These are phyloP conservation scores for Singerocomus rubriflavus DNA, from an alignment of 1,284 basidiomycete species.

Conservation along the genomic window DNA sequence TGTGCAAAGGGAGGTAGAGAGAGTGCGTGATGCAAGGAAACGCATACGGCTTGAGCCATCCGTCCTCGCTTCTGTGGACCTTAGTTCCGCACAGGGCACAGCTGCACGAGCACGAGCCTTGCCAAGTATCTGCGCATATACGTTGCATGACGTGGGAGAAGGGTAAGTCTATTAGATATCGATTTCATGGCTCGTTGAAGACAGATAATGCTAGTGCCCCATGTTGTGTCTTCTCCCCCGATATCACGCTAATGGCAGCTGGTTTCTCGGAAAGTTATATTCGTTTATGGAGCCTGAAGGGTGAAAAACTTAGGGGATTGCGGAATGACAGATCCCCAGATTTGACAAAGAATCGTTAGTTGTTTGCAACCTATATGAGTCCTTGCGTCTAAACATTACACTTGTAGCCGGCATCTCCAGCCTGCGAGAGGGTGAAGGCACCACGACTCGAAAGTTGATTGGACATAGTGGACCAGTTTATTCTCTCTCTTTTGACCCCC, in stretches of 20 bases:
- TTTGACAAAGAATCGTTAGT: conserved; percentile 67
- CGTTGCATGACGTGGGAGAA: conserved; percentile 87
- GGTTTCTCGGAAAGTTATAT: conserved; percentile 97
- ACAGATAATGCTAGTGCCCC: conserved; percentile 59
- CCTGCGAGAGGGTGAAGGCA: conserved; percentile 74
- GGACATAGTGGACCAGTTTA: conserved; percentile 98
- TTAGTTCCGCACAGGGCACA: conserved; percentile 55
- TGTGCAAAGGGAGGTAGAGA: conserved; percentile 88
- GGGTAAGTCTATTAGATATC: conserved; percentile 52
- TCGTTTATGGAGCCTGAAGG: conserved; percentile 92
- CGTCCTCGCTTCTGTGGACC: conserved; percentile 50
- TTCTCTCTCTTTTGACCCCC: conserved; percentile 89
- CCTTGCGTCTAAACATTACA: conserved; percentile 3
- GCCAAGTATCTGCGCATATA: conserved; percentile 92
- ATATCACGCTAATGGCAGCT: conserved; percentile 92
- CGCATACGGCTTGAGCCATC: conserved; percentile 85
- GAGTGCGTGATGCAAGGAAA: conserved; percentile 86
- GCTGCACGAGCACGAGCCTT: conserved; percentile 59
- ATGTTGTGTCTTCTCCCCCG: conserved; percentile 86
- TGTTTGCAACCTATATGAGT: not conserved
- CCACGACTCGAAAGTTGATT: conserved; percentile 87
- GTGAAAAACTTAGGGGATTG: conserved; percentile 80
- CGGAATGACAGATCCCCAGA: conserved; percentile 72
- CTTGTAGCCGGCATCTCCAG: conserved; percentile 55
- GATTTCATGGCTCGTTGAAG: conserved; percentile 11